These are phyloP conservation scores for Solanum sitiens DNA, from an alignment of 257 asterid genomes.

Conservation along the genomic window DNA sequence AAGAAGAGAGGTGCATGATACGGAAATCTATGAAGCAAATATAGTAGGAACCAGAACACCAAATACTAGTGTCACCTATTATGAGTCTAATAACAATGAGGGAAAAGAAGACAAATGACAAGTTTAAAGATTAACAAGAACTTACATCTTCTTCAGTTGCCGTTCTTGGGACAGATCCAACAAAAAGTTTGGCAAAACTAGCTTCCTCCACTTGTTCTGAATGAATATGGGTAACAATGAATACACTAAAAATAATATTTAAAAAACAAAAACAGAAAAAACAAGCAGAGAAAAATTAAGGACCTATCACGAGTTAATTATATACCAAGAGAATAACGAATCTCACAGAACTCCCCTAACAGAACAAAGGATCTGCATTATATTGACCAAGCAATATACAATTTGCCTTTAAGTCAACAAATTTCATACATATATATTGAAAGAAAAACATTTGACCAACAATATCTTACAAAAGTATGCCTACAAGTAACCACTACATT, in stretches of 20 bases:
- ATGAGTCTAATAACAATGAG: not conserved
- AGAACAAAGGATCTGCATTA: not conserved
- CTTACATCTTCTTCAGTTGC: constrained; percentile 85
- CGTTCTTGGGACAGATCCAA: constrained; percentile 91
- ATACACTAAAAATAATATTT: not conserved
- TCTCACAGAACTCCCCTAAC: not conserved
- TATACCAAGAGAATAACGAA: not conserved
- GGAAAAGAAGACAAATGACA: not conserved
- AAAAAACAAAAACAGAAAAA: not conserved
- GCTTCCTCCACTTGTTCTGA: constrained; percentile 54
- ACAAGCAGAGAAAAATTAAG: not conserved
- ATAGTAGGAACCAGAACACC: not conserved
- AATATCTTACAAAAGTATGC: not conserved
- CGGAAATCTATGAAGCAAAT: not conserved
- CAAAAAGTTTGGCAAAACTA: constrained; percentile 72
- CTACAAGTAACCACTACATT: not conserved
- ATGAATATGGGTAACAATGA: not conserved
- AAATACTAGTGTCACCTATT: not conserved
- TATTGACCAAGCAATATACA: not conserved
- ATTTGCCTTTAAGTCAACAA: not conserved
- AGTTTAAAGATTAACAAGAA: not conserved
- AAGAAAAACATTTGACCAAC: not conserved
- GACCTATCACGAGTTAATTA: not conserved
- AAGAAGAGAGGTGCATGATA: not conserved
- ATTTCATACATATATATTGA: not conserved